Evolutionary conservation across 805 yeast genomes (phyloP).

Genomic region (Wickerhamiella allomyrinae): DNA sequence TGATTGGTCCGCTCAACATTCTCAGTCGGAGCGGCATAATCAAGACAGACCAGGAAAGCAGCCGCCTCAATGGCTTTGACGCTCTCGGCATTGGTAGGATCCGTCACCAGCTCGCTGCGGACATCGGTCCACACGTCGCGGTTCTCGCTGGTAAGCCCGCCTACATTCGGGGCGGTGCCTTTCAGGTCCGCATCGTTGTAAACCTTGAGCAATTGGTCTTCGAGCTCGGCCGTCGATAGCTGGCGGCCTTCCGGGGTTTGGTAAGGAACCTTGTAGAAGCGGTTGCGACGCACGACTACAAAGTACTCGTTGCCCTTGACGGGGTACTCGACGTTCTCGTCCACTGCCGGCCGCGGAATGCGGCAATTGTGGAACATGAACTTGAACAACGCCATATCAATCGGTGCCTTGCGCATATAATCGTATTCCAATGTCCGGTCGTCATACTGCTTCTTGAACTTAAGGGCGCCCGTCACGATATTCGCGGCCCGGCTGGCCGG

Average conservation of each 20-base stretch:
- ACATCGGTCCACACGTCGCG: conserved; percentile 67
- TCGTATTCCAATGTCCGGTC: conserved; percentile 70
- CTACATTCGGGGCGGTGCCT: conserved; percentile 43
- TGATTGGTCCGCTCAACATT: conserved; percentile 70
- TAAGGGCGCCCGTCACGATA: conserved; percentile 48
- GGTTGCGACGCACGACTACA: conserved; percentile 57
- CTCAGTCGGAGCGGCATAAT: conserved; percentile 55
- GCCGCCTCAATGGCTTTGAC: conserved; percentile 59
- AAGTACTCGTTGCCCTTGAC: conserved; percentile 45
- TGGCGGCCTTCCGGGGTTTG: conserved; percentile 23
- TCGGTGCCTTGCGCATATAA: conserved; percentile 59
- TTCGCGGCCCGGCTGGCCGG: conserved; percentile 55
- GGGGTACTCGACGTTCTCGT: conserved; percentile 41
- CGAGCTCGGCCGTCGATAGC: conserved; percentile 28
- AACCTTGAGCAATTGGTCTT: conserved; percentile 44
- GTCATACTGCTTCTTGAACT: conserved; percentile 54
- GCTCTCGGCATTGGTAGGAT: conserved; percentile 41
- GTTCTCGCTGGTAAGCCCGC: conserved; percentile 68
- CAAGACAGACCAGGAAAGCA: conserved; percentile 71
- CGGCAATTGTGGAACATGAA: conserved; percentile 85
- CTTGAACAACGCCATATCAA: conserved; percentile 86
- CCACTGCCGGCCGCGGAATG: conserved; percentile 44
- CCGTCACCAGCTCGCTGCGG: conserved; percentile 40
- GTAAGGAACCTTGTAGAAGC: conserved; percentile 57
- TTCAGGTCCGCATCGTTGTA: conserved; percentile 29